Evolutionary conservation across 345 rosid species (phyloP), one percentile per base, ranked within the genome.

Genomic region (Citrus hindsii): DNA sequence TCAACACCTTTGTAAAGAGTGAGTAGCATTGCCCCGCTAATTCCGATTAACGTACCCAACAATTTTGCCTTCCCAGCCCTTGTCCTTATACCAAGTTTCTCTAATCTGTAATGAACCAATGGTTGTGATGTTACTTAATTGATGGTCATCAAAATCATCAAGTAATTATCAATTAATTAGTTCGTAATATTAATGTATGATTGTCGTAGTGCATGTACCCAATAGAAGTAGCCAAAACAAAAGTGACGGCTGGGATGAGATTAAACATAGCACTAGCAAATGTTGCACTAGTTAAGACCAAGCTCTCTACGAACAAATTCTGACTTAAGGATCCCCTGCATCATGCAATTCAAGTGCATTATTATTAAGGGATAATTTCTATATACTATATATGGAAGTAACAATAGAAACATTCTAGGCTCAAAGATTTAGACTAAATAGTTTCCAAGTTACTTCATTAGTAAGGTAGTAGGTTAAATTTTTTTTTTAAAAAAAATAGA

Each of bases 21-120:
- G 65, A 92, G 79, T 0, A 87, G 59, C 90, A 88, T 89, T 14
- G 91, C 93, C 22, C 96, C 93, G 5, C 81, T 76, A 1, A 92
- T 77, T 22, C 92, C 92, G 16, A 85, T 12, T 53, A 85, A 9
- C 48, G 93, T 92, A 35, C 96, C 96, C 2, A 77, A 27, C 51
- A 90, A 80, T 67, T 88, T 92, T 42, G 89, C 89, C 68, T 84
- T 85, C 12, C 92, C 89, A 21, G 87, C 83, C 0, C 4, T 10
- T 5, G 80, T 81, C 24, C 79, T 59, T 2, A 87, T 51, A 27
- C 58, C 80, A 61, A 87, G 46, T 63, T 74, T 92, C 84, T 92
- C 93, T 78, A 87, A 40, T 74, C 93, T 91, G 73, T 42, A 12
- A 70, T 3, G n/a, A 33, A 28, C 0, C 46, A 40, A 9, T 40